Evolutionary conservation across 352 stramenopile genomes (phyloP).

Genomic region (Pythium insidiosum): DNA sequence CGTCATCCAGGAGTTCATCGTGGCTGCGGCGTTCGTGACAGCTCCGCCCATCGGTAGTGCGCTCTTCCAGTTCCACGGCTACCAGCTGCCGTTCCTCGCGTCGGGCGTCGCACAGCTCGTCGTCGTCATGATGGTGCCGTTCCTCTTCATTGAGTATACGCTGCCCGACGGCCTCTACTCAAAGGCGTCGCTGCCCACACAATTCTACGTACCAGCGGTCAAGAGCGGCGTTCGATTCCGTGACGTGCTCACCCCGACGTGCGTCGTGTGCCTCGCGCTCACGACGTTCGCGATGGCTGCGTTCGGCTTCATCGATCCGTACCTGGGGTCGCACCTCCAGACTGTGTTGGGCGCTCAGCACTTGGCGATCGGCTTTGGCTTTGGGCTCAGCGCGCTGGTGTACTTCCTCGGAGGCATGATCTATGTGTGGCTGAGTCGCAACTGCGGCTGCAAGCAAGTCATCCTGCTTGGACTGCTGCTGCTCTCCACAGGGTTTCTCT

Average conservation of each 20-base stretch:
- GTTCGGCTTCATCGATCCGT: conserved; percentile 69
- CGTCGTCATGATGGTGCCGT: conserved; percentile 53
- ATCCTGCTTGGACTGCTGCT: conserved; percentile 44
- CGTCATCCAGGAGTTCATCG: conserved; percentile 55
- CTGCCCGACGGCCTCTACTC: conserved; percentile 53
- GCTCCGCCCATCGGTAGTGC: conserved; percentile 49
- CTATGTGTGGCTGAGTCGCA: conserved; percentile 54
- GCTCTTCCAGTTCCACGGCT: conserved; percentile 42
- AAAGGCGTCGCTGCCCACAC: conserved; percentile 4
- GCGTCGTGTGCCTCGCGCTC: conserved; percentile 30
- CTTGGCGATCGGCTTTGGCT: conserved; percentile 51
- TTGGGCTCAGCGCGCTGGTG: conserved; percentile 53
- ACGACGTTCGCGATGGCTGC: conserved; percentile 57
- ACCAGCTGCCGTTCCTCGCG: conserved; percentile 47
- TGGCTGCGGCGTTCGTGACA: conserved; percentile 56
- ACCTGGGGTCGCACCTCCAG: conserved; percentile 51
- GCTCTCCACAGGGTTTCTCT: conserved; percentile 46
- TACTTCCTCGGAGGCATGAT: conserved; percentile 51
- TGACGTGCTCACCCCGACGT: conserved; percentile 51
- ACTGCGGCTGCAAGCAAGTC: conserved; percentile 53
- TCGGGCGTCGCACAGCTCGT: conserved; percentile 51
- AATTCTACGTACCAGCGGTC: conserved; percentile 15
- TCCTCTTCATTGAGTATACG: conserved; percentile 72
- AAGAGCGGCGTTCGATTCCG: conserved; percentile 25
- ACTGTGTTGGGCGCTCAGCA: conserved; percentile 48